Percentiles rank a stretch among this genome's conserved stretches.
phyloP scores from a whole-genome alignment of 441 rosid species.

The Eruca vesicaria region DNA sequence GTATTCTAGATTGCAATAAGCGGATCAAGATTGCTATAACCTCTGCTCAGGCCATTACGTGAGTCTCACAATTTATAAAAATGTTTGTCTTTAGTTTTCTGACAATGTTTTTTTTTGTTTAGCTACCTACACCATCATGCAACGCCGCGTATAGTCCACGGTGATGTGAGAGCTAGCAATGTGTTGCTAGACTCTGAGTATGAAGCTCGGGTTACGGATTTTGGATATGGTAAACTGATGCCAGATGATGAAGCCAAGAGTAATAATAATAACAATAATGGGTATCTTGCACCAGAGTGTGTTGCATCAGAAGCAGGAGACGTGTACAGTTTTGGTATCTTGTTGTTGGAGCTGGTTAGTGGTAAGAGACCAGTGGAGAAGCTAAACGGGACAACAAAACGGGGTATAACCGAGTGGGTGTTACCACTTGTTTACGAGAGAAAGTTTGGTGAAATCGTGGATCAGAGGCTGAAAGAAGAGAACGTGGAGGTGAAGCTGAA shows the following conservation, averaged over 20 bases:
- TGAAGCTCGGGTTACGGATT: slow-evolving; percentile 58
- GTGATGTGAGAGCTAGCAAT: slow-evolving; percentile 64
- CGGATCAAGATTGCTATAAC: slow-evolving; percentile 83
- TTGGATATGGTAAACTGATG: slow-evolving; percentile 59
- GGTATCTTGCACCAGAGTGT: slow-evolving; percentile 61
- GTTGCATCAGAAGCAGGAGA: slow-evolving; percentile 52
- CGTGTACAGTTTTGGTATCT: slow-evolving; percentile 64
- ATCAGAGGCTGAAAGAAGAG: slow-evolving; percentile 42
- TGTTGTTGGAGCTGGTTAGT: slow-evolving; percentile 52
- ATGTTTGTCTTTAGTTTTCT: neutral
- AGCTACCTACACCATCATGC: slow-evolving; percentile 95
- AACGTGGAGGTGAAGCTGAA: slow-evolving; percentile 44
- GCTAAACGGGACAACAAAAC: slow-evolving; percentile 47
- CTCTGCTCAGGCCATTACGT: slow-evolving; percentile 80
- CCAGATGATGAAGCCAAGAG: slow-evolving; percentile 54
- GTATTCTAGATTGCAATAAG: slow-evolving; percentile 81
- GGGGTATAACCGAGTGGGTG: slow-evolving; percentile 53
- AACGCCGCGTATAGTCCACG: slow-evolving; percentile 65
- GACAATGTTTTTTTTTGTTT: slow-evolving; percentile 5
- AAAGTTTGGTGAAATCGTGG: slow-evolving; percentile 28
- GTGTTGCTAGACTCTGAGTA: slow-evolving; percentile 53
- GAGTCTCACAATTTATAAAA: neutral
- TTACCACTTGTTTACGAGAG: slow-evolving; percentile 21
- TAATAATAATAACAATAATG: slow-evolving; percentile 46
- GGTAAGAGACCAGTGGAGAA: slow-evolving; percentile 63